phyloP scores from a whole-genome alignment of 2,329 filamentous ascomycete genomes.

The Cercospora sp. region DNA sequence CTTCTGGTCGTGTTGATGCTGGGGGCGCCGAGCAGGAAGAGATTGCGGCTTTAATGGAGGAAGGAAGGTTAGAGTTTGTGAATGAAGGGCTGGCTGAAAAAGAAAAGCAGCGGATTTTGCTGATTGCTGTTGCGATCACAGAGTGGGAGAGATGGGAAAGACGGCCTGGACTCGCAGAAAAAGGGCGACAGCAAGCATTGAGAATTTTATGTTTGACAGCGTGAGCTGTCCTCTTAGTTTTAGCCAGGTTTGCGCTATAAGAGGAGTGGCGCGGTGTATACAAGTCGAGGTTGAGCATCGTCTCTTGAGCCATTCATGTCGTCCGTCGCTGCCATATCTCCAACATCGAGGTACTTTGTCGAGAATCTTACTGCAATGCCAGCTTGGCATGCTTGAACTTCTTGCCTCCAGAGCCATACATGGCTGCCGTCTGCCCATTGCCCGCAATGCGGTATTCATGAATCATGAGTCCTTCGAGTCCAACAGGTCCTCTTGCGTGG shows the following conservation, averaged over 20 bases:
- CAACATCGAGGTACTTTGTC: not conserved
- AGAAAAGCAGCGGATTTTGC: not conserved
- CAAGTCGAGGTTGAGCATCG: not conserved
- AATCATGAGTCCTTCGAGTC: constrained; percentile 90
- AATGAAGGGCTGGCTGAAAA: not conserved
- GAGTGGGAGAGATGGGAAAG: not conserved
- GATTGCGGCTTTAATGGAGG: not conserved
- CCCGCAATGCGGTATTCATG: constrained; percentile 95
- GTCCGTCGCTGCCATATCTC: not conserved
- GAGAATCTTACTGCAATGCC: constrained; percentile 27
- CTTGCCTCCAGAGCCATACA: constrained; percentile 62
- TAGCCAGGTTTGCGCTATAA: not conserved
- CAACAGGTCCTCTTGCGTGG: constrained; percentile 88
- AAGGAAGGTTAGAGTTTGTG: not conserved
- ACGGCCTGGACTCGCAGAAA: not conserved
- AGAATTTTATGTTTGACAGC: not conserved
- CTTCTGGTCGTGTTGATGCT: not conserved
- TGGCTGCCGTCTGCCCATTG: constrained; percentile 74
- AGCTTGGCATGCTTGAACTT: constrained; percentile 60
- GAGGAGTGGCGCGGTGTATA: not conserved
- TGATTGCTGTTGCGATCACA: not conserved
- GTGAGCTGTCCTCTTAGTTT: not conserved
- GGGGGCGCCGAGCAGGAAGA: no score
- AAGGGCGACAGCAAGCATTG: not conserved
- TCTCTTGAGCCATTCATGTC: not conserved